These are phyloP conservation scores for Microcyclosporella mali DNA, from an alignment of 2,329 filamentous ascomycete species.

Conservation along the genomic window DNA sequence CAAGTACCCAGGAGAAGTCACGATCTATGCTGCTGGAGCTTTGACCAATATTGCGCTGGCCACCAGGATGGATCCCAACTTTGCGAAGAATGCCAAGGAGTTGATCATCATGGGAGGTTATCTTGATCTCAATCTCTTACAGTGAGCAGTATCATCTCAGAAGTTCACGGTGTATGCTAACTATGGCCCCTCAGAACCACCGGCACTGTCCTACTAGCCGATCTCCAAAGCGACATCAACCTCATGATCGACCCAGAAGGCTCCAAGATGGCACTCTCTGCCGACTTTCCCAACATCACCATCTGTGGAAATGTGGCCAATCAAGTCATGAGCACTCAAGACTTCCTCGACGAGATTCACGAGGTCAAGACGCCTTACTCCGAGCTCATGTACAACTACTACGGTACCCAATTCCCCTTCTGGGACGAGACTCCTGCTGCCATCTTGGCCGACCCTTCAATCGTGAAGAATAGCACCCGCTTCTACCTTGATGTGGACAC, in stretches of 20 bases:
- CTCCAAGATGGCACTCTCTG: conserved; percentile 45
- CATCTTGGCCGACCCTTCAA: conserved; percentile 35
- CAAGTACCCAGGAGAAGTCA: conserved; percentile 47
- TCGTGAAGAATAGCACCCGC: conserved; percentile 34
- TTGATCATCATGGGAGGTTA: conserved; percentile 49
- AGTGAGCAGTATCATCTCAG: conserved; percentile 1
- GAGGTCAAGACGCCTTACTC: conserved; percentile 37
- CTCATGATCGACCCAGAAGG: conserved; percentile 48
- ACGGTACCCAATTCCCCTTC: conserved; percentile 38
- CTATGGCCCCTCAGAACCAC: conserved; percentile 13
- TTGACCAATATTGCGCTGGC: conserved; percentile 48
- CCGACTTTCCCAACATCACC: conserved; percentile 41
- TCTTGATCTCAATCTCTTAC: conserved; percentile 36
- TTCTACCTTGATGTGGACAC: conserved; percentile 43
- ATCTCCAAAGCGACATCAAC: conserved; percentile 40
- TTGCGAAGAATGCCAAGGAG: conserved; percentile 43
- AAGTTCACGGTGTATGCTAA: no score
- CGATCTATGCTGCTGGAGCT: conserved; percentile 42
- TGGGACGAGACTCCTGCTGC: conserved; percentile 45
- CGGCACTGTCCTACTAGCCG: conserved; percentile 22
- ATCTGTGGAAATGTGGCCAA: conserved; percentile 46
- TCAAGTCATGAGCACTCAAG: conserved; percentile 38
- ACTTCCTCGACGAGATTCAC: conserved; percentile 36
- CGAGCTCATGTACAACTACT: conserved; percentile 35
- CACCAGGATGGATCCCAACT: conserved; percentile 41